Percentiles rank a stretch among this genome's conserved stretches.
phyloP scores from a whole-genome alignment of 768 basidiomycete species.

The Macrolepiota dolichaula region DNA sequence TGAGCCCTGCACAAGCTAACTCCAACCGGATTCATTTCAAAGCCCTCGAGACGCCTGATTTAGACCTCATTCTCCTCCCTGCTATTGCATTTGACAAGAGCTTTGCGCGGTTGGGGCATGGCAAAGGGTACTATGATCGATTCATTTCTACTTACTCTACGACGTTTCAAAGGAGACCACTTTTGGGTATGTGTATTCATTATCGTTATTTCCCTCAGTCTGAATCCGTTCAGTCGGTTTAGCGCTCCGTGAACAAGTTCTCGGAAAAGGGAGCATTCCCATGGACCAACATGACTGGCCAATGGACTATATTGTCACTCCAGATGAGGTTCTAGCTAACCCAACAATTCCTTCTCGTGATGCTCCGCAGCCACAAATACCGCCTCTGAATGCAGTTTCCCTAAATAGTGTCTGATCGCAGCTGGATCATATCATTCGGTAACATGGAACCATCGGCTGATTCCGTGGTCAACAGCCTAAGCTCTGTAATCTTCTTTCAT shows the following conservation, averaged over 20 bases:
- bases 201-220: constrained; percentile 4
- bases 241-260: constrained; percentile 59
- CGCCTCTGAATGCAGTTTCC: neutral
- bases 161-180: constrained; percentile 41
- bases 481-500: no score
- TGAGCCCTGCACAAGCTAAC: neutral
- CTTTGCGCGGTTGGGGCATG: constrained; percentile 71
- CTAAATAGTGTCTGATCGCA: neutral
- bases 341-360: neutral
- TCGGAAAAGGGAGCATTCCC: constrained; percentile 51
- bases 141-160: constrained; percentile 58
- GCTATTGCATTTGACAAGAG: constrained; percentile 75
- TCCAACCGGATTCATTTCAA: neutral
- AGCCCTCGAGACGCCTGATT: constrained; percentile 12
- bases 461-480: no score
- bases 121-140: constrained; percentile 81
- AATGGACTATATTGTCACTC: constrained; percentile 57
- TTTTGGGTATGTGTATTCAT: constrained; percentile 47
- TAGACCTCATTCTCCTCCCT: constrained; percentile 65
- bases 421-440: neutral
- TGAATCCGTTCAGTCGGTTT: constrained; percentile 49
- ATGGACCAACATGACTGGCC: constrained; percentile 57
- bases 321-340: constrained; percentile 23
- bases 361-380: neutral
- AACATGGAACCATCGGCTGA: no score